A percentile compares a stretch with the other conserved stretches of the same genome.
phyloP scores from a whole-genome alignment of 2,329 filamentous ascomycete genomes.

The Fusarium oxysporum region DNA sequence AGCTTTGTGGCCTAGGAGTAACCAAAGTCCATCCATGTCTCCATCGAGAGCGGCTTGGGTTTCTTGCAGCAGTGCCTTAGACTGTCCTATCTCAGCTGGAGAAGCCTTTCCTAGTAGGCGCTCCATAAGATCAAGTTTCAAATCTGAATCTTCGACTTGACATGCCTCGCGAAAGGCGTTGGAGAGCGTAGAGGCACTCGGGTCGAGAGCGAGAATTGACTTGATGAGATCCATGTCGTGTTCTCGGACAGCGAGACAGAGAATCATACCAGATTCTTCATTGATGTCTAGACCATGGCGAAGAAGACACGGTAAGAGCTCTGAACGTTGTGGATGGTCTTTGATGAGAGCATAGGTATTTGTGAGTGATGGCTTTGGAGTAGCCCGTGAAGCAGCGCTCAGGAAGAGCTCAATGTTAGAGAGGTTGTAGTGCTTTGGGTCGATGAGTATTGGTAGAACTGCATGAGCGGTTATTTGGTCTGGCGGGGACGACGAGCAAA shows the following conservation, averaged over 20 bases:
- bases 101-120: background rate
- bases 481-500: background rate
- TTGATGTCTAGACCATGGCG: slow-evolving; percentile 3
- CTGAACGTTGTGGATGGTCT: background rate
- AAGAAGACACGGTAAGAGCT: background rate
- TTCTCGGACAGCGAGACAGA: background rate
- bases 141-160: background rate
- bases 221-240: background rate
- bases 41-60: background rate
- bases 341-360: background rate
- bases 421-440: background rate
- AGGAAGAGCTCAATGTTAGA: background rate
- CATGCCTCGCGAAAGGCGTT: background rate
- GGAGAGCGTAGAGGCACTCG: background rate
- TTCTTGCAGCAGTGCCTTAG: background rate
- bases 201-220: background rate
- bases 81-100: slow-evolving; percentile 17
- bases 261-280: background rate
- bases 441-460: background rate
- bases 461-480: background rate
- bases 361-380: background rate
- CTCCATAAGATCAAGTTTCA: slow-evolving; percentile 3
- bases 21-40: background rate
- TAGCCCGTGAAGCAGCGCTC: background rate
- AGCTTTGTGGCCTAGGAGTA: slow-evolving; percentile 10